A percentile compares a stretch with the other conserved stretches of the same genome.
These are phyloP conservation scores for Salix suchowensis DNA, from an alignment of 345 rosid species.

Conservation along the genomic window DNA sequence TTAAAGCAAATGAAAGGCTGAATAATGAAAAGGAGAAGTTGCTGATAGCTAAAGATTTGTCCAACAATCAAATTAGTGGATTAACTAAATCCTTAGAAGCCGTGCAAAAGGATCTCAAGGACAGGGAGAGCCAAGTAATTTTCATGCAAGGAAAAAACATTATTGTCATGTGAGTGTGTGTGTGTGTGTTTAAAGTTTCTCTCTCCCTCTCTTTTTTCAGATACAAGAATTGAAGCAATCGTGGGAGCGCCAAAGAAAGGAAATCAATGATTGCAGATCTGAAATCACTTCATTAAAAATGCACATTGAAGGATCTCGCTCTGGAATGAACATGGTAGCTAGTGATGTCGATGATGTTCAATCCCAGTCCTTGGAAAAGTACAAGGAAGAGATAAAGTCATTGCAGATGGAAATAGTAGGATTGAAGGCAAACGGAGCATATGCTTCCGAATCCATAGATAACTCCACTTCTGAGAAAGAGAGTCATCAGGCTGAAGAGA, in stretches of 20 bases:
- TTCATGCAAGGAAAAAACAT: slow-evolving; percentile 11
- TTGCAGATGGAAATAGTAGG: slow-evolving; percentile 59
- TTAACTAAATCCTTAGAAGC: slow-evolving; percentile 66
- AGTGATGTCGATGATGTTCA: slow-evolving; percentile 47
- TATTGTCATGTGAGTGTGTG: not conserved
- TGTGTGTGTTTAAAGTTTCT: not conserved
- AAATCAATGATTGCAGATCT: slow-evolving; percentile 82
- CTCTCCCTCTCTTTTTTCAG: slow-evolving; percentile 31
- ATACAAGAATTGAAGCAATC: slow-evolving; percentile 68
- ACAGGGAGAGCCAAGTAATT: slow-evolving; percentile 77
- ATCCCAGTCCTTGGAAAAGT: slow-evolving; percentile 48
- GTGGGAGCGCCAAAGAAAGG: slow-evolving; percentile 65
- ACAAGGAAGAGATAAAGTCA: slow-evolving; percentile 50
- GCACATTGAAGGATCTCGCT: slow-evolving; percentile 79
- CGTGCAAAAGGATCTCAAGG: slow-evolving; percentile 74
- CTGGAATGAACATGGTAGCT: slow-evolving; percentile 39
- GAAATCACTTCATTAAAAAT: slow-evolving; percentile 89
- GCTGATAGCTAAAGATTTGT: slow-evolving; percentile 52
- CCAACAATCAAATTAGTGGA: slow-evolving; percentile 65
- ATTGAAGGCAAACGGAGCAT: slow-evolving; percentile 31
- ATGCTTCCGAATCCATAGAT: slow-evolving; percentile 30
- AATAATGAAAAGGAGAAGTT: slow-evolving; percentile 54
- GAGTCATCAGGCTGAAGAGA: slow-evolving; percentile 43
- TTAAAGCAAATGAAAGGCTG: slow-evolving; percentile 52
- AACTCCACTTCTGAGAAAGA: slow-evolving; percentile 37